Conservation (phyloP, 768 basidiomycete species). For the Exsudoporus frostii region DNA sequence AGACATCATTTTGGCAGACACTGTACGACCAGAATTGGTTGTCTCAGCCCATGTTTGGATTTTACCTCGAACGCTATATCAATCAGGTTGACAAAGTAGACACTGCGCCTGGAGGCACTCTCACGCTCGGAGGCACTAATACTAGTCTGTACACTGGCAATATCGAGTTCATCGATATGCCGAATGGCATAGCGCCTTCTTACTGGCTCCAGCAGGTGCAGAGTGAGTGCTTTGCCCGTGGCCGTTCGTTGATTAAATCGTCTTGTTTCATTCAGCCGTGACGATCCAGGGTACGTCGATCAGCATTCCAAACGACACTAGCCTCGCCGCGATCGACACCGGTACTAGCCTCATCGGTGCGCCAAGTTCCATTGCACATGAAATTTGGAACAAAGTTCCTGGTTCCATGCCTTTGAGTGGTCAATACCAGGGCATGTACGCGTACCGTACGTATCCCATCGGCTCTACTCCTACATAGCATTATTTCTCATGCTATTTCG, state of each 20-base stretch:
- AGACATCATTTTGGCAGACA: constrained; percentile 63
- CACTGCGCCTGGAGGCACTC: constrained; percentile 55
- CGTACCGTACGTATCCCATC: constrained; percentile 56
- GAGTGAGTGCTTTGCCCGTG: constrained; percentile 36
- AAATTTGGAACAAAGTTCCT: constrained; percentile 63
- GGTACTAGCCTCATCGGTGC: constrained; percentile 91
- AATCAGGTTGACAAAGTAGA: constrained; percentile 26
- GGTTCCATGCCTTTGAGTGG: constrained; percentile 46
- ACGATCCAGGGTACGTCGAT: constrained; percentile 55
- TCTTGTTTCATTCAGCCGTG: constrained; percentile 37
- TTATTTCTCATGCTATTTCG: neutral
- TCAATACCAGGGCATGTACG: constrained; percentile 60
- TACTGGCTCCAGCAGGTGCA: constrained; percentile 54
- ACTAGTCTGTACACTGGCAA: constrained; percentile 56
- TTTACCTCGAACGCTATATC: constrained; percentile 57
- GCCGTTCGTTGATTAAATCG: neutral
- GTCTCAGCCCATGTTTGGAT: constrained; percentile 50
- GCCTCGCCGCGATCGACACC: constrained; percentile 79
- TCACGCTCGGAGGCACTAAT: constrained; percentile 67
- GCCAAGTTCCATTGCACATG: constrained; percentile 55
- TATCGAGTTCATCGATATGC: constrained; percentile 60
- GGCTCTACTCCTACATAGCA: neutral
- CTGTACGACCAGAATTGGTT: constrained; percentile 42
- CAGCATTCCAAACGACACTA: constrained; percentile 36
- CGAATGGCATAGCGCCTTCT: constrained; percentile 37